These are phyloP conservation scores for Venturia effusa DNA, from an alignment of 2,329 filamentous ascomycete species.

Conservation along the genomic window DNA sequence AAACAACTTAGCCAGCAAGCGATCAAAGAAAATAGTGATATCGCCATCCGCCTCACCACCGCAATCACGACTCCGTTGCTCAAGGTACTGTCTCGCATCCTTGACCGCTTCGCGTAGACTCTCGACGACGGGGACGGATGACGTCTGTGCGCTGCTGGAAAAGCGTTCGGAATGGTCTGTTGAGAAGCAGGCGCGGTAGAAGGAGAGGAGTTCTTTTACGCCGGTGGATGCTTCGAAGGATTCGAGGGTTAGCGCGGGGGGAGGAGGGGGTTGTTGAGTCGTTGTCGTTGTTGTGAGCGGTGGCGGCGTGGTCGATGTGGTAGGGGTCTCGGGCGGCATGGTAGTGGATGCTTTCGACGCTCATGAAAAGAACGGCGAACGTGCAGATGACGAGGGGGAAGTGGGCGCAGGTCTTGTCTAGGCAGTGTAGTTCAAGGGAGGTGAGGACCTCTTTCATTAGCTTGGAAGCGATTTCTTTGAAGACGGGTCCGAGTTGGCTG, in stretches of 20 bases:
- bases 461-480: conserved; percentile 22
- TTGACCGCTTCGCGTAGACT: conserved; percentile 14
- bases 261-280: background rate
- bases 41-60: conserved; percentile 16
- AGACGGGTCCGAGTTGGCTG: conserved; percentile 25
- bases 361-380: conserved; percentile 25
- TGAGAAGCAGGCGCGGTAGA: conserved; percentile 25
- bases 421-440: conserved; percentile 21
- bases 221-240: conserved; percentile 18
- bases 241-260: background rate
- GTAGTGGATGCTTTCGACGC: conserved; percentile 28
- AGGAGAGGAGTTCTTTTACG: conserved; percentile 20
- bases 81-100: conserved; percentile 17
- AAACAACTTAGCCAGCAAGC: conserved; percentile 24
- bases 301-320: conserved; percentile 15
- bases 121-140: background rate
- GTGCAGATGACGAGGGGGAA: conserved; percentile 25
- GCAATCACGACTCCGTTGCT: conserved; percentile 14
- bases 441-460: conserved; percentile 25
- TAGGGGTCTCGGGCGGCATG: conserved; percentile 26
- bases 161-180: conserved; percentile 22
- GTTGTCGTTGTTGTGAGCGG: background rate
- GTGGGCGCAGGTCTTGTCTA: conserved; percentile 20
- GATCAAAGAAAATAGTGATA: conserved; percentile 28
- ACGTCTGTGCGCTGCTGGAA: background rate